Conservation (phyloP, 1,284 basidiomycete species). For the Athelia sp. region DNA sequence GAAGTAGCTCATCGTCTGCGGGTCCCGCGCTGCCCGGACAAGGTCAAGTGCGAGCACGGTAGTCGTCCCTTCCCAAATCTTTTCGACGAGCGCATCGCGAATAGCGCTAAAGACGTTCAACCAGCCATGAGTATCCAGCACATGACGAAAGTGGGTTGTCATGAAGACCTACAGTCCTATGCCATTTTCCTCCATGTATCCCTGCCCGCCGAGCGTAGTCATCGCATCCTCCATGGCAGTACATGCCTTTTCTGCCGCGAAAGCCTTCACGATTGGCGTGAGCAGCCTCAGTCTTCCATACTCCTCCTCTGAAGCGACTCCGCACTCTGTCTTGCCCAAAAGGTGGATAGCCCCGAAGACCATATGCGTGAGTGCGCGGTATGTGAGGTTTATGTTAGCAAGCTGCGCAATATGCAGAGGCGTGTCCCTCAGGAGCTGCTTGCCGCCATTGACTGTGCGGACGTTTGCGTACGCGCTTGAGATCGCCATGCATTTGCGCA, state of each 20-base stretch:
- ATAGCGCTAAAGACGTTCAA: constrained; percentile 33
- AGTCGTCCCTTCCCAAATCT: constrained; percentile 80
- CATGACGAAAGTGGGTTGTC: neutral
- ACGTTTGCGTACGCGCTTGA: constrained; percentile 59
- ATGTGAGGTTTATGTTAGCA: constrained; percentile 51
- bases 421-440: constrained; percentile 44
- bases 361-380: constrained; percentile 64
- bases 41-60: constrained; percentile 68
- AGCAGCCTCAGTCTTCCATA: constrained; percentile 54
- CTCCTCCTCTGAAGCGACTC: constrained; percentile 43
- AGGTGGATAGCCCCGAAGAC: constrained; percentile 53
- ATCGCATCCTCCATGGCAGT: constrained; percentile 71
- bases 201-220: constrained; percentile 71
- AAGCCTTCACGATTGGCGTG: constrained; percentile 71
- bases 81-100: constrained; percentile 68
- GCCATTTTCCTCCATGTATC: constrained; percentile 80
- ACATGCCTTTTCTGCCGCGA: constrained; percentile 60
- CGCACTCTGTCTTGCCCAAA: constrained; percentile 60
- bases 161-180: constrained; percentile 45
- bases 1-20: constrained; percentile 30
- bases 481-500: constrained; percentile 62
- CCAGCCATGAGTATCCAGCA: neutral
- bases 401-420: constrained; percentile 63
- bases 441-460: constrained; percentile 47
- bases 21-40: constrained; percentile 44